Percentiles rank a stretch among this genome's conserved stretches.
Evolutionary conservation across 164 flowering plant genomes (phyloP).

Genomic region (Piper betle): DNA sequence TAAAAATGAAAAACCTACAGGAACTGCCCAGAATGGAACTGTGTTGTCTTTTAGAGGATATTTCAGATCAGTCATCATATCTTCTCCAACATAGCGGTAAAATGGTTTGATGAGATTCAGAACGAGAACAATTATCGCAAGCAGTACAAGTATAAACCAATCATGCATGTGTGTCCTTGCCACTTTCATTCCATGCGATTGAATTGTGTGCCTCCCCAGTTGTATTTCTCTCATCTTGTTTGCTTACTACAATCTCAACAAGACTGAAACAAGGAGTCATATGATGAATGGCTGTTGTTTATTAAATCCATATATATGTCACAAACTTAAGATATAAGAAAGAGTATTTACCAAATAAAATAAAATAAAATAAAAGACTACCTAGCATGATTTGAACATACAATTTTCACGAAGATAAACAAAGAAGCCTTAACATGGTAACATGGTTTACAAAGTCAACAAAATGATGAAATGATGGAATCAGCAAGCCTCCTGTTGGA

Average conservation of each 20-base stretch:
- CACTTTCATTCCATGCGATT: conserved; percentile 40
- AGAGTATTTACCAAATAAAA: too few species aligned
- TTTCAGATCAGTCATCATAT: conserved; percentile 66
- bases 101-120: conserved; percentile 50
- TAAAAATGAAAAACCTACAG: conserved; percentile 25
- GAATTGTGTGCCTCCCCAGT: conserved; percentile 21
- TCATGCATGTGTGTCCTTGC: conserved; percentile 38
- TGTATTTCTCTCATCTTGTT: conserved; percentile 12
- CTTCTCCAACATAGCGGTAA: conserved; percentile 65
- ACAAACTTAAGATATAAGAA: too few species aligned
- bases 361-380: too few species aligned
- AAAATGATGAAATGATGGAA: too few species aligned
- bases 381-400: too few species aligned
- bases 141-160: conserved; percentile 66
- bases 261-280: not conserved
- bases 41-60: conserved; percentile 66
- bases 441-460: too few species aligned
- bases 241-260: not conserved
- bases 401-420: too few species aligned
- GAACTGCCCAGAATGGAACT: conserved; percentile 78
- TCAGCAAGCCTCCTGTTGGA: too few species aligned
- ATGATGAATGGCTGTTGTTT: not conserved
- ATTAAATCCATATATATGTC: too few species aligned
- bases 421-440: too few species aligned
- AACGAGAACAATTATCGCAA: conserved; percentile 34